phyloP scores from a whole-genome alignment of 139 green algal genomes.

The Mychonastes homosphaera region DNA sequence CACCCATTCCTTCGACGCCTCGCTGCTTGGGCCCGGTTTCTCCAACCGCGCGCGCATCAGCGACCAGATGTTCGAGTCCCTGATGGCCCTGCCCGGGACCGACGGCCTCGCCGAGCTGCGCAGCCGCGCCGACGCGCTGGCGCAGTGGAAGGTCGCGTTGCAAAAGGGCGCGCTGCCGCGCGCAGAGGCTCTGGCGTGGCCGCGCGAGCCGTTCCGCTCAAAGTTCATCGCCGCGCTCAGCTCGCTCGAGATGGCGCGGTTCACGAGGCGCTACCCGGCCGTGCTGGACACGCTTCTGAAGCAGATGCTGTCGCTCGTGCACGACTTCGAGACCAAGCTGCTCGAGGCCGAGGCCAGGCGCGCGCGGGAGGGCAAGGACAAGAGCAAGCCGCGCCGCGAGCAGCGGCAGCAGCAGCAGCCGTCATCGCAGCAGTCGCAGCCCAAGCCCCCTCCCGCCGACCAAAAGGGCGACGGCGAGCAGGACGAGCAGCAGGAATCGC shows the following conservation, averaged over 20 bases:
- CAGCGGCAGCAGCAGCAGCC: conserved; percentile 17
- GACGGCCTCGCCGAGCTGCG: conserved; percentile 37
- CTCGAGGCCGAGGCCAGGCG: conserved; percentile 22
- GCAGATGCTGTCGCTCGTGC: conserved; percentile 67
- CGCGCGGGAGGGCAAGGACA: conserved; percentile 13
- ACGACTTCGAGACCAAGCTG: conserved; percentile 30
- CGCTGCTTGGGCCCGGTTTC: conserved; percentile 34
- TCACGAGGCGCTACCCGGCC: conserved; percentile 67
- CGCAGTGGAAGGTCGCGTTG: conserved; percentile 47
- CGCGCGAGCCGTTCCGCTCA: conserved; percentile 61
- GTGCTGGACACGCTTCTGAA: conserved; percentile 65
- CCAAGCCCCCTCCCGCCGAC: neutral
- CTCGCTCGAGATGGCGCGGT: conserved; percentile 77
- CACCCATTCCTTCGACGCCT: conserved; percentile 9
- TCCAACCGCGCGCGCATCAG: conserved; percentile 36
- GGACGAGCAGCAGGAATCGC: conserved; percentile 6
- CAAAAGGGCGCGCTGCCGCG: conserved; percentile 44
- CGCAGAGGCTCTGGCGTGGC: conserved; percentile 51
- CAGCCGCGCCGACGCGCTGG: conserved; percentile 30
- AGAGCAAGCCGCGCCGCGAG: conserved; percentile 3
- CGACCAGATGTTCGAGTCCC: conserved; percentile 41
- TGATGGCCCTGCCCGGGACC: conserved; percentile 64
- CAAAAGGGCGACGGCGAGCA: conserved; percentile 7
- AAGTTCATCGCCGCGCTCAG: conserved; percentile 62
- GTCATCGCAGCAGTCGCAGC: conserved; percentile 6